Evolutionary conservation across 2,329 filamentous ascomycete genomes (phyloP), one percentile per base, ranked within the genome.

Genomic region (Boeremia exigua): DNA sequence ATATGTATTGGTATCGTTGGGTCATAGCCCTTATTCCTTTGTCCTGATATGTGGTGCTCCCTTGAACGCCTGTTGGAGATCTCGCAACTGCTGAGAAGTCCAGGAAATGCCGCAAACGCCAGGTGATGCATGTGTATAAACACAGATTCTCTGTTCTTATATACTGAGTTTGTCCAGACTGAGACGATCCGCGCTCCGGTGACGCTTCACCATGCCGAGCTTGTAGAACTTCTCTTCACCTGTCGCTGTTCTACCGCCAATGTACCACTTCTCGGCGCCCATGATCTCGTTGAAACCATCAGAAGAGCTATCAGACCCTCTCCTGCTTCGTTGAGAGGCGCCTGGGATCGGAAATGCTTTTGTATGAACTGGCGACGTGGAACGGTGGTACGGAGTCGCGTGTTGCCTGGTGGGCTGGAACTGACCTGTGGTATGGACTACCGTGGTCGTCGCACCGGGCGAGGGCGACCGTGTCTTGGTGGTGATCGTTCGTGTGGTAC

Each of bases 191-290:
- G 88, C 87, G 73, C 90, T 93, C 69, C 86, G 81, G 54, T 90
- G 86, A 51, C 89, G 79, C 71, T 87, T 84, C 44, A 93, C 86
- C 61, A 93, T 89, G 38, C 89, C 89, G 39, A 93, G 78, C 78
- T 91, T 91, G 75, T 92, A 93, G 77, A 91, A 92, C 68, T 85
- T 85, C 72, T 93, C 90, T 68, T 93, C 90, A n/a, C 90, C 90
- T 1, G 78, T 82, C 1, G 89, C 88, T 27, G 89, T 92, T 69
- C 88, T 80, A 6, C 90, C 90, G 19, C 90, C 90, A 50, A 93
- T 90, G 68, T 92, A 93, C 88, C 89, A 91, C 77, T 90, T 92
- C 62, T 93, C 90, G 1, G 85, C 84, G 2, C 88, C 88, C 44
- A 86, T 75, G 32, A 87, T 87, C 58, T 92, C 89, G 48, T 88